Percentiles rank a stretch among this genome's conserved stretches.
These are phyloP conservation scores for Musa troglodytarum DNA, from an alignment of 176 grass and related monocot species.

Conservation along the genomic window DNA sequence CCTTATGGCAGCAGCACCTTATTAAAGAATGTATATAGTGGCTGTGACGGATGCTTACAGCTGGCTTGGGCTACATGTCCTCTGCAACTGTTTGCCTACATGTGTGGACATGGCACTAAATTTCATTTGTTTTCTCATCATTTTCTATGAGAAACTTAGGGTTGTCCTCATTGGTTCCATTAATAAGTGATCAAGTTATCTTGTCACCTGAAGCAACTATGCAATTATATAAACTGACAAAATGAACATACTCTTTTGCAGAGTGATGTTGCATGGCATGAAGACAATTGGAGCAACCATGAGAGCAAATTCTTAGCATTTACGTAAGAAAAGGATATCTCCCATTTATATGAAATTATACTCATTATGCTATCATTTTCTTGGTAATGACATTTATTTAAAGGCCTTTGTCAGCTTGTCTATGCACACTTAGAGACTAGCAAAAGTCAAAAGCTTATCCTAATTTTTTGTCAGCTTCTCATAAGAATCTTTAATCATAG, in stretches of 20 bases:
- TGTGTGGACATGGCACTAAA: too few species aligned
- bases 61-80: too few species aligned
- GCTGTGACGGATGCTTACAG: too few species aligned
- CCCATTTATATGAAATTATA: neutral
- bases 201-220: too few species aligned
- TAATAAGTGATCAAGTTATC: too few species aligned
- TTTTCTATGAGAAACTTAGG: neutral
- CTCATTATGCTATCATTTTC: neutral
- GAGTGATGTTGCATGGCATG: slow-evolving; percentile 96
- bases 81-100: too few species aligned
- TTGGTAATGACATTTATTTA: neutral
- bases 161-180: neutral
- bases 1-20: too few species aligned
- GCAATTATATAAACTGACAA: neutral
- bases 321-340: slow-evolving; percentile 42
- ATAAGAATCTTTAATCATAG: slow-evolving; percentile 30
- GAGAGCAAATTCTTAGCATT: slow-evolving; percentile 98
- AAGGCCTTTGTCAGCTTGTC: neutral
- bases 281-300: slow-evolving; percentile 63
- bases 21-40: too few species aligned
- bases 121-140: too few species aligned
- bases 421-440: neutral
- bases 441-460: neutral
- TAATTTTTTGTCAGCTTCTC: slow-evolving; percentile 18
- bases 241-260: slow-evolving; percentile 25